Percentiles rank a stretch among this genome's conserved stretches.
Conservation (phyloP, 75 land plant genomes). For the Chamaecyparis obtusa region DNA sequence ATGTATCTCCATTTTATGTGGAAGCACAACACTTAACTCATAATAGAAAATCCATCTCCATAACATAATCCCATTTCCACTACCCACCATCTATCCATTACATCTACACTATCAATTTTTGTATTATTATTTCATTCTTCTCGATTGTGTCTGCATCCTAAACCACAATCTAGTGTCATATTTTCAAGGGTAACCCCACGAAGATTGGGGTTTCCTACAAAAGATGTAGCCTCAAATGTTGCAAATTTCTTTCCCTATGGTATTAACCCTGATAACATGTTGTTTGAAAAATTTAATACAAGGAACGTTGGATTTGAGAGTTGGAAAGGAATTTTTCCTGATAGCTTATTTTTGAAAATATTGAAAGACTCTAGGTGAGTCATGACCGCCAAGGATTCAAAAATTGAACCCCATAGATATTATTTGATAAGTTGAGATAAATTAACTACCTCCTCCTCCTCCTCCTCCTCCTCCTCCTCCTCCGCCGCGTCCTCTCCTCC, state of each 20-base stretch:
- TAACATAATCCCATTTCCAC: background rate
- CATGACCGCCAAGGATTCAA: background rate
- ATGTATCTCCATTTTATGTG: background rate
- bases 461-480: no score
- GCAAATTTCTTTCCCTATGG: constrained; percentile 16
- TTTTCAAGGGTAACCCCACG: constrained; percentile 4
- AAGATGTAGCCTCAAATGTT: constrained; percentile 6
- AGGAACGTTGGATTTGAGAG: constrained; percentile 10
- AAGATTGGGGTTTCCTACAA: constrained; percentile 10
- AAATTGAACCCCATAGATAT: constrained; percentile 16
- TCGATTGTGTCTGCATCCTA: background rate
- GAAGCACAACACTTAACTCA: no score
- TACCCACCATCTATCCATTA: background rate
- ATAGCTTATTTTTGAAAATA: background rate
- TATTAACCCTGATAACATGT: constrained; percentile 15
- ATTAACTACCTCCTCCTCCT: no score
- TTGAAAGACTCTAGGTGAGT: no score
- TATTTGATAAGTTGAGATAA: background rate
- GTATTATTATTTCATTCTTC: background rate
- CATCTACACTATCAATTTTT: no score
- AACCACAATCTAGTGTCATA: background rate
- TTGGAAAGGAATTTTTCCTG: constrained; percentile 17
- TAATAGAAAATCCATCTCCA: background rate
- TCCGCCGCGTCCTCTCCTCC: no score
- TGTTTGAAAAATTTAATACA: constrained; percentile 7